Evolutionary conservation across 352 stramenopile species (phyloP).

Genomic region (Phytophthora sansomeana): DNA sequence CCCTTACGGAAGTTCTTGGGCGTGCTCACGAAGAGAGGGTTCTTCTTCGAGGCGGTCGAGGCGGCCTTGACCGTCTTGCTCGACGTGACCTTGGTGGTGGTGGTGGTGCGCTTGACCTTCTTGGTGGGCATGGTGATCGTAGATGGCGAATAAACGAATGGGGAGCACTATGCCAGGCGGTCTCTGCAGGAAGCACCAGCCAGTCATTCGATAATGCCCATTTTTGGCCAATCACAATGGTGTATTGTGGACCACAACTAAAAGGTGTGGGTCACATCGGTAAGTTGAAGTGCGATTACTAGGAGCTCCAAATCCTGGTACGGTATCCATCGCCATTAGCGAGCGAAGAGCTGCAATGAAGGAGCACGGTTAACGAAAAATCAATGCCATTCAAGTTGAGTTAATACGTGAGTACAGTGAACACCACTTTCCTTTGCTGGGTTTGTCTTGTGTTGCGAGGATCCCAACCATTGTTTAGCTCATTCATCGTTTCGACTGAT

Average conservation of each 20-base stretch:
- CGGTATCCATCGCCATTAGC: too few species aligned
- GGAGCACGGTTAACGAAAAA: too few species aligned
- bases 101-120: slow-evolving; percentile 88
- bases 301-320: too few species aligned
- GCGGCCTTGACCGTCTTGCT: slow-evolving; percentile 78
- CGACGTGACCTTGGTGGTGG: slow-evolving; percentile 63
- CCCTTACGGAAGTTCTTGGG: slow-evolving; percentile 97
- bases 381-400: too few species aligned
- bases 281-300: slow-evolving; percentile 13
- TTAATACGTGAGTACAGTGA: too few species aligned
- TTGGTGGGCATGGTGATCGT: slow-evolving; percentile 88
- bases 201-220: slow-evolving; percentile 33
- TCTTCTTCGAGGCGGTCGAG: slow-evolving; percentile 78
- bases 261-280: neutral
- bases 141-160: slow-evolving; percentile 91
- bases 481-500: neutral
- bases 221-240: slow-evolving; percentile 29
- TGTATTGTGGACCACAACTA: slow-evolving; percentile 5
- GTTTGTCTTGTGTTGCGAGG: too few species aligned
- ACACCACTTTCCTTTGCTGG: too few species aligned
- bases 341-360: too few species aligned
- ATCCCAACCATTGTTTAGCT: too few species aligned
- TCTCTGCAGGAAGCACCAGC: slow-evolving; percentile 19
- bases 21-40: slow-evolving; percentile 95
- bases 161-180: neutral